A percentile compares a stretch with the other conserved stretches of the same genome.
These are phyloP conservation scores for Pseudopithomyces maydicus DNA, from an alignment of 2,329 filamentous ascomycete genomes.

Conservation along the genomic window DNA sequence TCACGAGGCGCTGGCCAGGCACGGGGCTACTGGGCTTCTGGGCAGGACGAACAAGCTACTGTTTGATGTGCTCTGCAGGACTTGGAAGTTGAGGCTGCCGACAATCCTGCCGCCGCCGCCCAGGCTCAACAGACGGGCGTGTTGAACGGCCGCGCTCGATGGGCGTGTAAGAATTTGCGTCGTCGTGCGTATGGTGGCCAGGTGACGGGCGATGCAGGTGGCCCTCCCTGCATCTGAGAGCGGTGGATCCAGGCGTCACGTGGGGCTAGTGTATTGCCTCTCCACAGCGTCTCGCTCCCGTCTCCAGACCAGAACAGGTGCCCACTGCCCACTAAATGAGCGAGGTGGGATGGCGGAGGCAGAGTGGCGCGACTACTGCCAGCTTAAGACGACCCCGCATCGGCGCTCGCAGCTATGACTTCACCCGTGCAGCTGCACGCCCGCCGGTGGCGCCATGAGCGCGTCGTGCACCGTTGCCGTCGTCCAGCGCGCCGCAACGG, in stretches of 20 bases:
- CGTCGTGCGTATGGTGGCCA: not conserved
- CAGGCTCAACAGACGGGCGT: too few species aligned
- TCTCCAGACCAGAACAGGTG: constrained; percentile 1
- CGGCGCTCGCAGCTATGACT: constrained; percentile 17
- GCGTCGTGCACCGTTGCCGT: too few species aligned
- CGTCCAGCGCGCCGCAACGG: too few species aligned
- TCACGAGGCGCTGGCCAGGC: too few species aligned
- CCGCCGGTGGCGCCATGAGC: constrained; percentile 1
- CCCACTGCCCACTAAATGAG: constrained; percentile 6
- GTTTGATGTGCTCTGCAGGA: too few species aligned
- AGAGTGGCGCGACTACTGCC: not conserved
- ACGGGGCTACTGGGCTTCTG: too few species aligned
- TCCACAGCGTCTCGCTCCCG: constrained; percentile 14
- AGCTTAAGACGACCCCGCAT: constrained; percentile 21
- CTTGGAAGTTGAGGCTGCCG: too few species aligned
- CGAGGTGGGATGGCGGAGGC: constrained; percentile 9
- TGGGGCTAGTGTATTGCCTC: not conserved
- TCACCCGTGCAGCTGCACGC: constrained; percentile 10
- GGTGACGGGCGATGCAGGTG: not conserved
- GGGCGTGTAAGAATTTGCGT: too few species aligned
- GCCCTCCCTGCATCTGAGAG: not conserved
- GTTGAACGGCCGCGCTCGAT: too few species aligned
- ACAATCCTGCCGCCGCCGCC: too few species aligned
- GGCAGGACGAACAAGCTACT: too few species aligned
- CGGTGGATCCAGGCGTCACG: constrained; percentile 2